phyloP scores from a whole-genome alignment of 306 rosid species.

The Delonix regia region DNA sequence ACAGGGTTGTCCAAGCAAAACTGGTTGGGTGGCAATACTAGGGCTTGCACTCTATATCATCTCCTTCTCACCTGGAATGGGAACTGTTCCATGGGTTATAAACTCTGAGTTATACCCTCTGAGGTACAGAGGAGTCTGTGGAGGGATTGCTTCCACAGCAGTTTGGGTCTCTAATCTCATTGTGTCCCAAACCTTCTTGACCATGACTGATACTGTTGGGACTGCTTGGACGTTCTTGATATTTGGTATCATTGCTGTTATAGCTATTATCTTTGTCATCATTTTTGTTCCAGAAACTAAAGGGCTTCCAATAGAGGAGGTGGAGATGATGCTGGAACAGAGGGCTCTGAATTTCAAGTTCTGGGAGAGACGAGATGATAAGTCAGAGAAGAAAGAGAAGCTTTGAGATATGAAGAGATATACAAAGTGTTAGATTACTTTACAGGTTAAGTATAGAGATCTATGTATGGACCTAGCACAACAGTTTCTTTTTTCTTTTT shows the following conservation, averaged over 20 bases:
- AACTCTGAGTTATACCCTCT: constrained; percentile 72
- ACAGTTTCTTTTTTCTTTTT: too few species aligned
- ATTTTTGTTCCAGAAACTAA: constrained; percentile 64
- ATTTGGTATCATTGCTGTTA: constrained; percentile 48
- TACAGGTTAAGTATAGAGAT: too few species aligned
- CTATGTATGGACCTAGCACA: too few species aligned
- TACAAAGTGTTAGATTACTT: too few species aligned
- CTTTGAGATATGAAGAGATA: too few species aligned
- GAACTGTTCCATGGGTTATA: constrained; percentile 72
- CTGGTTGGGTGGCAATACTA: constrained; percentile 43
- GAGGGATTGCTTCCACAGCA: constrained; percentile 68
- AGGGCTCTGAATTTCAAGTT: constrained; percentile 52
- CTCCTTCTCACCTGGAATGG: constrained; percentile 74
- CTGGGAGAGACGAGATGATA: constrained; percentile 39
- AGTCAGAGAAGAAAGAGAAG: too few species aligned
- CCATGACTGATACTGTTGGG: constrained; percentile 57
- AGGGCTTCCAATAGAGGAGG: constrained; percentile 68
- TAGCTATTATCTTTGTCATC: constrained; percentile 52
- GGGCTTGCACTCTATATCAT: constrained; percentile 59
- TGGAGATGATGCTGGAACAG: constrained; percentile 62
- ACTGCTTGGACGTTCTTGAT: constrained; percentile 60
- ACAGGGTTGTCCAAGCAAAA: constrained; percentile 56
- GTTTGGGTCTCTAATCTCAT: constrained; percentile 64
- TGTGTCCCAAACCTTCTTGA: constrained; percentile 63
- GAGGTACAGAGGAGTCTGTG: constrained; percentile 61